Percentiles rank a stretch among this genome's conserved stretches.
Evolutionary conservation across 1,284 basidiomycete genomes (phyloP).

Genomic region (Earliella scabrosa): DNA sequence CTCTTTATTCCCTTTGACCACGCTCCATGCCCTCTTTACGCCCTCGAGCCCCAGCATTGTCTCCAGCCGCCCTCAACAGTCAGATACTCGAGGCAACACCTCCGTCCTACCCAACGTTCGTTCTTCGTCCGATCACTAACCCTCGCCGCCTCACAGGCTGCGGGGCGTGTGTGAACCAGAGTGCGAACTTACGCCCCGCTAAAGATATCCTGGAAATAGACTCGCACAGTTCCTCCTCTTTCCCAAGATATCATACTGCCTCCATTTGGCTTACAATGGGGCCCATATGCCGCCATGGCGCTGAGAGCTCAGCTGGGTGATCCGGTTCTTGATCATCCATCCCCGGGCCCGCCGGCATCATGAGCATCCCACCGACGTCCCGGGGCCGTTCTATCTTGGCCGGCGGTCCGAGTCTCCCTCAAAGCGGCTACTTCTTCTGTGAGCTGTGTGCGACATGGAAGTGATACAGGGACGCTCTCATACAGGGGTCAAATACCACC

Average conservation of each 20-base stretch:
- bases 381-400: no score
- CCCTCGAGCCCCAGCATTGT: background rate
- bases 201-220: conserved; percentile 21
- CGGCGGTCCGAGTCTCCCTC: no score
- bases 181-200: conserved; percentile 3
- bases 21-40: background rate
- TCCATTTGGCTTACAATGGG: conserved; percentile 9
- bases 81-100: background rate
- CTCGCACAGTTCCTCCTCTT: conserved; percentile 12
- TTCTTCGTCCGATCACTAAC: background rate
- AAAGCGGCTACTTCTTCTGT: no score
- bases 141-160: background rate
- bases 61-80: background rate
- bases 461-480: no score
- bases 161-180: conserved; percentile 5
- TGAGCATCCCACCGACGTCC: no score
- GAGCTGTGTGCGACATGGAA: no score
- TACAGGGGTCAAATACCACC: no score
- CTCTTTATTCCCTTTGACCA: conserved; percentile 6
- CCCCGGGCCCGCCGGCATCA: no score
- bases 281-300: background rate
- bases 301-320: background rate
- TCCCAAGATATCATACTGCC: background rate
- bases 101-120: no score
- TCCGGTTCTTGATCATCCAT: background rate